Conservation (phyloP, 805 yeast species). For the Metschnikowia vanudenii region DNA sequence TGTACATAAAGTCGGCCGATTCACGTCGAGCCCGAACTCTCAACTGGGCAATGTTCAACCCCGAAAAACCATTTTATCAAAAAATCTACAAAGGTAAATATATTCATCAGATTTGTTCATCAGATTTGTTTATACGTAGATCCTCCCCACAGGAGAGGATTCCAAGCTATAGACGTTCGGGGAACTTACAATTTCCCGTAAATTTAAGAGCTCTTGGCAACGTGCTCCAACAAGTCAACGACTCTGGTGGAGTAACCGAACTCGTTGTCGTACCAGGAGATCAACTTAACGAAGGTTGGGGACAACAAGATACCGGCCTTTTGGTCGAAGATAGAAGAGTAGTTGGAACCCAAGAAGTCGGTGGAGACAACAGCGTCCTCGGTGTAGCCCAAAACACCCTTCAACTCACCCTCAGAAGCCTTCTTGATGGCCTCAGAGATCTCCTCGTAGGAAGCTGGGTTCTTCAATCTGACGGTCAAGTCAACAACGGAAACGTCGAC, state of each 20-base stretch:
- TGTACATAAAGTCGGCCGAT: too few relatives aligned
- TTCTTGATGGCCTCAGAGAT: slow-evolving; percentile 73
- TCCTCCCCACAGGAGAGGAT: slow-evolving; percentile 1
- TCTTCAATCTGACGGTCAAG: slow-evolving; percentile 79
- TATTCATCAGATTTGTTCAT: neutral
- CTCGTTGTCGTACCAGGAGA: slow-evolving; percentile 96
- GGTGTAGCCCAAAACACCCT: slow-evolving; percentile 86
- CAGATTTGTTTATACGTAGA: neutral
- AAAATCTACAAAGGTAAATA: too few relatives aligned
- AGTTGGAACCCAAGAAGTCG: slow-evolving; percentile 80
- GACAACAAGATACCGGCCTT: slow-evolving; percentile 86
- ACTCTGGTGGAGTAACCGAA: slow-evolving; percentile 96
- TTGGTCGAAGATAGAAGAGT: slow-evolving; percentile 88
- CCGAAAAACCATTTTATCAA: too few relatives aligned
- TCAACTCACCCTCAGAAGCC: slow-evolving; percentile 73
- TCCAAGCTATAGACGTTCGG: slow-evolving; percentile 9
- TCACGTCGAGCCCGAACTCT: too few relatives aligned
- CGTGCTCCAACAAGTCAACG: slow-evolving; percentile 81
- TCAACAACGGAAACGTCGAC: slow-evolving; percentile 92
- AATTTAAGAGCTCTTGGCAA: slow-evolving; percentile 49
- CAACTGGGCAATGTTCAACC: too few relatives aligned
- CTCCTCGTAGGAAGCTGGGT: slow-evolving; percentile 76
- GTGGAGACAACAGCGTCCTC: slow-evolving; percentile 90
- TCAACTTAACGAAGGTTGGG: slow-evolving; percentile 85
- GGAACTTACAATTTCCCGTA: slow-evolving; percentile 15